phyloP scores from a whole-genome alignment of 495 filamentous ascomycete genomes.

The Cercophora samala region DNA sequence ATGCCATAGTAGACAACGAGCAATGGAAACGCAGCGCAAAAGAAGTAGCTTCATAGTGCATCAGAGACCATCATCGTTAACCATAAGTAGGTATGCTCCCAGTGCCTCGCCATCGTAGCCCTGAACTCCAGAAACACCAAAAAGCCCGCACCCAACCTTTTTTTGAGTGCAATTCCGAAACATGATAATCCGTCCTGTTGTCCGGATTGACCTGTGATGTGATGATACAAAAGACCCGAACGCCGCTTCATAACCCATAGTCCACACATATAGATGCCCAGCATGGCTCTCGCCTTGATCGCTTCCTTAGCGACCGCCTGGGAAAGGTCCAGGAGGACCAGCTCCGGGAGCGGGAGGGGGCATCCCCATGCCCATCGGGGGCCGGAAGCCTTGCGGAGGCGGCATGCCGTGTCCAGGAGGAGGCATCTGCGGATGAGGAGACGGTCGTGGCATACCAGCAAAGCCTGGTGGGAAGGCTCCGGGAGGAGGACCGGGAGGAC shows the following conservation, averaged over 20 bases:
- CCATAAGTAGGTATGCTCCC: not conserved
- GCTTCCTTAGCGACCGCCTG: not conserved
- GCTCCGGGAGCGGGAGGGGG: not conserved
- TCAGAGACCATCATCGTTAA: not conserved
- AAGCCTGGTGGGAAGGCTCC: not conserved
- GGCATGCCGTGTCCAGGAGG: not conserved
- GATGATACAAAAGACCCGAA: not conserved
- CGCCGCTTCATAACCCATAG: not conserved
- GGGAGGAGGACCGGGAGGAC: constrained; percentile 3
- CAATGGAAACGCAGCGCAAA: not conserved
- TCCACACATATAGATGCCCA: not conserved
- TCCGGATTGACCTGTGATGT: not conserved
- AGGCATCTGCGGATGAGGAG: not conserved
- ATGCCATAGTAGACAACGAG: not conserved
- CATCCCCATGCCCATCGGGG: not conserved
- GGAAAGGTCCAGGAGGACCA: not conserved
- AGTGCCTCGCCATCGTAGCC: not conserved
- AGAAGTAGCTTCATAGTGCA: not conserved
- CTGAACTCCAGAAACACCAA: not conserved
- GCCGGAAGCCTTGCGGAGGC: not conserved
- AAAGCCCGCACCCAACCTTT: not conserved
- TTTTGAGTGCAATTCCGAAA: not conserved
- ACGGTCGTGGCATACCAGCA: not conserved
- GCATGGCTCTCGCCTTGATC: not conserved
- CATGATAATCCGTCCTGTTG: not conserved